Evolutionary conservation across 1,284 basidiomycete species (phyloP).

Genomic region (Wallemia ichthyophaga): DNA sequence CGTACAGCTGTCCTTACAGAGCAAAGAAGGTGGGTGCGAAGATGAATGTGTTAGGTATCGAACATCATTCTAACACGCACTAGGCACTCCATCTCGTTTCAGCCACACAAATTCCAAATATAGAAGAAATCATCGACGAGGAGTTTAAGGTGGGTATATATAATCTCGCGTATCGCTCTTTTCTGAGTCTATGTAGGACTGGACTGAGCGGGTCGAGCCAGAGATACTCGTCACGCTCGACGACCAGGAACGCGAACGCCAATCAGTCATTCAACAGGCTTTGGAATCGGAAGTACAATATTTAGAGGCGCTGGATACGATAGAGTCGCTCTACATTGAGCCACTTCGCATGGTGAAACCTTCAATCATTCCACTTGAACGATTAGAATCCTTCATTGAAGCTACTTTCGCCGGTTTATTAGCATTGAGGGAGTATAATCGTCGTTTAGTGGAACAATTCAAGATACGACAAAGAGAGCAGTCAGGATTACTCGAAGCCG

Average conservation of each 20-base stretch:
- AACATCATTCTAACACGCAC: slow-evolving; percentile 39
- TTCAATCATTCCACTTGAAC: slow-evolving; percentile 32
- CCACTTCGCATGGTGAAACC: slow-evolving; percentile 39
- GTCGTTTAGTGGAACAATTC: slow-evolving; percentile 49
- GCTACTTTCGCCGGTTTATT: slow-evolving; percentile 65
- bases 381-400: slow-evolving; percentile 50
- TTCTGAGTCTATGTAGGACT: neutral
- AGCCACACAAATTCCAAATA: slow-evolving; percentile 6
- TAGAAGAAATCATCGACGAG: slow-evolving; percentile 6
- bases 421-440: slow-evolving; percentile 52
- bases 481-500: slow-evolving; percentile 43
- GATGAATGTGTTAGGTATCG: slow-evolving; percentile 10
- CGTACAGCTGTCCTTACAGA: slow-evolving; percentile 39
- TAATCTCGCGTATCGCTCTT: neutral
- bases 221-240: neutral
- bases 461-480: slow-evolving; percentile 67
- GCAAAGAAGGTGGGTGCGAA: slow-evolving; percentile 13
- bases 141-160: slow-evolving; percentile 3
- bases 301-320: slow-evolving; percentile 52
- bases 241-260: neutral
- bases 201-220: slow-evolving; percentile 1
- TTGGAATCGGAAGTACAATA: slow-evolving; percentile 75
- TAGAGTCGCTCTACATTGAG: slow-evolving; percentile 55
- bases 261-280: slow-evolving; percentile 50
- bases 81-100: slow-evolving; percentile 8